phyloP scores from a whole-genome alignment of 2,329 filamentous ascomycete genomes.

The Myriosclerotinia scirpicola region DNA sequence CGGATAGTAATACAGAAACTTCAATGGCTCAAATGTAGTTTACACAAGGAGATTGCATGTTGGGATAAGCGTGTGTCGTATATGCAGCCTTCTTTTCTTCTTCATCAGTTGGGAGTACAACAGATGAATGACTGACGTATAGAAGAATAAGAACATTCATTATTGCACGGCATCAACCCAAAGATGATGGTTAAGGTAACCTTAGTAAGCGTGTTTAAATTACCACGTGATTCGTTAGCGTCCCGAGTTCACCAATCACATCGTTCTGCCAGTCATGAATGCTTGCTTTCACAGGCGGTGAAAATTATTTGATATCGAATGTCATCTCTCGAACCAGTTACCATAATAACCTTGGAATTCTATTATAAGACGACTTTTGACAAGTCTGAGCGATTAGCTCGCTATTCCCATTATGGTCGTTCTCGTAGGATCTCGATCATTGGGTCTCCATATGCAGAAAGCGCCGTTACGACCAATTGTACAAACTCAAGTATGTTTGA shows the following conservation, averaged over 20 bases:
- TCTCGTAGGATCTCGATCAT: background rate
- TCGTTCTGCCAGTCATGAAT: background rate
- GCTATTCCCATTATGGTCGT: background rate
- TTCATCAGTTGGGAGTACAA: background rate
- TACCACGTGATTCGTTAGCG: background rate
- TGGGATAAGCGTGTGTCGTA: background rate
- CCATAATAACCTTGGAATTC: background rate
- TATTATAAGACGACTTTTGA: background rate
- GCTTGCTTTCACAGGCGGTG: background rate
- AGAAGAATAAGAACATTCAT: background rate
- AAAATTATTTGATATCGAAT: background rate
- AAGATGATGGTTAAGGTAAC: background rate
- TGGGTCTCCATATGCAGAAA: slow-evolving; percentile 3
- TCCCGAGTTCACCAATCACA: background rate
- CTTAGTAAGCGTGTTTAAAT: background rate
- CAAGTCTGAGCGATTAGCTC: background rate
- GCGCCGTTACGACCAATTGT: background rate
- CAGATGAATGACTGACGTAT: background rate
- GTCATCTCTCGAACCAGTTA: background rate
- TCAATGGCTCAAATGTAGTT: background rate
- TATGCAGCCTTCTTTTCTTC: background rate
- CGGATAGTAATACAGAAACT: background rate
- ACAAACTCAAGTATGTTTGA: background rate
- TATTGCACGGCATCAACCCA: slow-evolving; percentile 7
- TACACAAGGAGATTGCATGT: too few relatives aligned